Evolutionary conservation across 805 yeast species (phyloP).

Genomic region (Priceomyces fermenticarens): DNA sequence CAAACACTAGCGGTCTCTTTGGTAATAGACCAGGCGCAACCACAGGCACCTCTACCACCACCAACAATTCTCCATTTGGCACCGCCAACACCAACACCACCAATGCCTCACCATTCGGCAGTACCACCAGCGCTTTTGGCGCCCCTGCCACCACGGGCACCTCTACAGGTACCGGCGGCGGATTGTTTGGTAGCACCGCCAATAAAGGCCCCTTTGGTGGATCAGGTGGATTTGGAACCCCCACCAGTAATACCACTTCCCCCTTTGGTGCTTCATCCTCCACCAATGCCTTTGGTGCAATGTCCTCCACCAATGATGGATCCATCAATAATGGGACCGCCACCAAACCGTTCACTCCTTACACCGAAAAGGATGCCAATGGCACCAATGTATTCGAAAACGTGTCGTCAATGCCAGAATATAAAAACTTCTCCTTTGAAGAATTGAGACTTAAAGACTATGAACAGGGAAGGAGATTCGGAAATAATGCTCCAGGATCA

Average conservation of each 20-base stretch:
- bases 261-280: conserved; percentile 21
- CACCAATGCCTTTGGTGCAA: conserved; percentile 15
- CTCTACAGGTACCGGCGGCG: conserved; percentile 10
- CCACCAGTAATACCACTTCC: conserved; percentile 18
- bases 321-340: conserved; percentile 64
- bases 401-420: conserved; percentile 88
- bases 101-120: conserved; percentile 14
- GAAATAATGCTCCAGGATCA: conserved; percentile 32
- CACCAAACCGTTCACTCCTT: conserved; percentile 64
- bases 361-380: conserved; percentile 66
- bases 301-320: conserved; percentile 17
- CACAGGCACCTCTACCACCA: conserved; percentile 22
- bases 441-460: conserved; percentile 91
- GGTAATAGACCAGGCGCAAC: conserved; percentile 14
- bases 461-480: conserved; percentile 63
- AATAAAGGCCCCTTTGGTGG: conserved; percentile 15
- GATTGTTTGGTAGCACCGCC: conserved; percentile 17
- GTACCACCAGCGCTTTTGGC: conserved; percentile 19
- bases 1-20: conserved; percentile 8
- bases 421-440: conserved; percentile 74
- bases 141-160: conserved; percentile 1
- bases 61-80: conserved; percentile 27
- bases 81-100: conserved; percentile 18
- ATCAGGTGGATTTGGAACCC: conserved; percentile 27
- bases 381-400: conserved; percentile 62